phyloP scores from a whole-genome alignment of 2,329 filamentous ascomycete species.

The Epichloe elymi region DNA sequence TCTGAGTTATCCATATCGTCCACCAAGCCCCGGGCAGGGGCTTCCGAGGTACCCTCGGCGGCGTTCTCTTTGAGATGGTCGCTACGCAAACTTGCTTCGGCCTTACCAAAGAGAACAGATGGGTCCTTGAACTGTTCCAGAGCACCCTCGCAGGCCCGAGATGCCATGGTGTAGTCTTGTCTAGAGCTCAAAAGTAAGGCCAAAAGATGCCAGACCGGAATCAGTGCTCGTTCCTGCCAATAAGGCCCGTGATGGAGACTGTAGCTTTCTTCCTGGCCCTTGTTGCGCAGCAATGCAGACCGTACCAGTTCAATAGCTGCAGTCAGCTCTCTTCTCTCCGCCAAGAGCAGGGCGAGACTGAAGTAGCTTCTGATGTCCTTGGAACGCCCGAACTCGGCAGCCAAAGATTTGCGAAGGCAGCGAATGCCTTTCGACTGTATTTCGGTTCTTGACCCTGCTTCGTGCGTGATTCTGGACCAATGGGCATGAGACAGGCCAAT shows the following conservation, averaged over 20 bases:
- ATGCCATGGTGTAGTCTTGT: slow-evolving; percentile 71
- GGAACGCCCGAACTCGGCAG: slow-evolving; percentile 49
- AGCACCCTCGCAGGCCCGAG: slow-evolving; percentile 74
- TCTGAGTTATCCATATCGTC: slow-evolving; percentile 75
- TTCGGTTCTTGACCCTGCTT: slow-evolving; percentile 55
- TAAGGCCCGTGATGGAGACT: slow-evolving; percentile 33
- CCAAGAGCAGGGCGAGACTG: slow-evolving; percentile 69
- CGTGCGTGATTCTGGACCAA: slow-evolving; percentile 72
- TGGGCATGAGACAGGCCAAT: slow-evolving; percentile 77
- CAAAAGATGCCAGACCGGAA: slow-evolving; percentile 85
- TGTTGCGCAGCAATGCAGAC: slow-evolving; percentile 53
- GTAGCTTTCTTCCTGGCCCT: slow-evolving; percentile 30
- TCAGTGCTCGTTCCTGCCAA: slow-evolving; percentile 50
- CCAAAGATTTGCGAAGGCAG: slow-evolving; percentile 60
- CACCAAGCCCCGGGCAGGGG: slow-evolving; percentile 38
- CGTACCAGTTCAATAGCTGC: slow-evolving; percentile 75
- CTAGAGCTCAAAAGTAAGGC: slow-evolving; percentile 74
- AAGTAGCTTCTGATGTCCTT: slow-evolving; percentile 68
- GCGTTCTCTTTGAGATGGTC: slow-evolving; percentile 52
- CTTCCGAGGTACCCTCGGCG: slow-evolving; percentile 11
- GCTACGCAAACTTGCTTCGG: slow-evolving; percentile 44
- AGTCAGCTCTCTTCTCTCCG: slow-evolving; percentile 70
- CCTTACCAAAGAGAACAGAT: slow-evolving; percentile 52
- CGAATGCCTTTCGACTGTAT: slow-evolving; percentile 68
- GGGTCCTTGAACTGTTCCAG: slow-evolving; percentile 79